These are phyloP conservation scores for Diplocarpon mali DNA, from an alignment of 2,329 filamentous ascomycete genomes.

Conservation along the genomic window DNA sequence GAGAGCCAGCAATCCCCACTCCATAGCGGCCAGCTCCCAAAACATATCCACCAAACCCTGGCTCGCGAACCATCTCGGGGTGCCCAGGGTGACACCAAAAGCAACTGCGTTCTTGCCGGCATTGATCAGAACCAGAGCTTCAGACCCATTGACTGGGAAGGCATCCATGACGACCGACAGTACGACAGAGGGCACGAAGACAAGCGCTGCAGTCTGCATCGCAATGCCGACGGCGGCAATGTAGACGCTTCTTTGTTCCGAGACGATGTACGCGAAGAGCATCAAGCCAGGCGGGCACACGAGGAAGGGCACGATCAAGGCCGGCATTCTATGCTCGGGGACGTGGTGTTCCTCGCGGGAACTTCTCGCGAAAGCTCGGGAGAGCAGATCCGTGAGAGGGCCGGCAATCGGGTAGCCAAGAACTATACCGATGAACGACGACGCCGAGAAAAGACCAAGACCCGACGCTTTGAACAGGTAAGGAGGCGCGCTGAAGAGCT, in stretches of 20 bases:
- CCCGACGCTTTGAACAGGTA: slow-evolving; percentile 24
- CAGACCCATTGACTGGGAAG: slow-evolving; percentile 24
- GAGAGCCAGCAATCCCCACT: slow-evolving; percentile 27
- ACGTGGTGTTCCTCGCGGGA: slow-evolving; percentile 28
- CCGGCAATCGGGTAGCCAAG: slow-evolving; percentile 21
- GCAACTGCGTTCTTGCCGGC: slow-evolving; percentile 23
- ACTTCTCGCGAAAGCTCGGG: slow-evolving; percentile 27
- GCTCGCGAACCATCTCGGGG: slow-evolving; percentile 21
- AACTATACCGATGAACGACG: slow-evolving; percentile 27
- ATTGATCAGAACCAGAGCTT: slow-evolving; percentile 29
- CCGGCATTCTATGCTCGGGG: slow-evolving; percentile 31
- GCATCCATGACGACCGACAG: slow-evolving; percentile 28
- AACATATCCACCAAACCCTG: slow-evolving; percentile 29
- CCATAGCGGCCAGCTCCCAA: slow-evolving; percentile 27
- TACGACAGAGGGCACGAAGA: slow-evolving; percentile 28
- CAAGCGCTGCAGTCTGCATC: slow-evolving; percentile 23
- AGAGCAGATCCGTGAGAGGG: slow-evolving; percentile 26
- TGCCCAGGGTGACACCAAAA: slow-evolving; percentile 14
- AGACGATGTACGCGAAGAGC: slow-evolving; percentile 26
- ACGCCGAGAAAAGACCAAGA: slow-evolving; percentile 23
- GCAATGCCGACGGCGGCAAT: slow-evolving; percentile 24
- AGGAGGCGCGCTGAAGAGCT: slow-evolving; percentile 25
- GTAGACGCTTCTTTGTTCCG: slow-evolving; percentile 19
- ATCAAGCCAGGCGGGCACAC: slow-evolving; percentile 27
- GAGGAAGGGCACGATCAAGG: slow-evolving; percentile 30